Evolutionary conservation across 768 basidiomycete genomes (phyloP), one percentile per base, ranked within the genome.

Genomic region (Amanita brunnescens): DNA sequence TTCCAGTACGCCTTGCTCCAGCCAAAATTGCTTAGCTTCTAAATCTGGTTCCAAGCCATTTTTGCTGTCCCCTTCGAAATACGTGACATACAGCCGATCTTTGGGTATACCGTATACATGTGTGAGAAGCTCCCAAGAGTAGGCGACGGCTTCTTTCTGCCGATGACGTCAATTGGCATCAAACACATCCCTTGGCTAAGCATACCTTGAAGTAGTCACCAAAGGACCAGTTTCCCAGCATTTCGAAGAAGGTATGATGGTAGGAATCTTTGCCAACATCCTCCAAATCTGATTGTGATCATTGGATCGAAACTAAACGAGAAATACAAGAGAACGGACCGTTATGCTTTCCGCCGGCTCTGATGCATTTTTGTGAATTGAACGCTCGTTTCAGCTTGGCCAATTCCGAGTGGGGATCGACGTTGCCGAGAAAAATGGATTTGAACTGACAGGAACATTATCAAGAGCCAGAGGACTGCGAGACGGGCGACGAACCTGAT

Each of bases 181-280:
- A n/a, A n/a, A 18, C 39, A 35, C 23, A 51, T 33, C 34, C 38
- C 59, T 65, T 40, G 47, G 16, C 2, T 6, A 34, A 18, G n/a
- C 45, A 20, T 13, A 81, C 94, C 81, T 99, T 99, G 83, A 99
- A 99, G 73, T 99, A 99, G 67, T 99, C 94, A 0, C 96, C 96
- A 59, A 98, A 99, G 3, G 94, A 97, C 96, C 96, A 99, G 67
- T 99, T 99, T 34, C 96, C 96, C 56, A 99, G 70, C 96, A 99
- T 99, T 70, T 99, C 96, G 62, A 99, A 99, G 71, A 95, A 94
- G 1, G 91, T 96, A 63, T 95, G 89, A 62, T 97, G 95, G 66
- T 97, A 97, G 2, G 92, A 94, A 64, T 97, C 96, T 68, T 93
- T 95, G 34, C 96, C 96, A 52, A 99, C 96, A 68, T 99, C 96